A percentile compares a stretch with the other conserved stretches of the same genome.
These are phyloP conservation scores for Pleurotus sapidus DNA, from an alignment of 768 basidiomycete genomes.

Conservation along the genomic window DNA sequence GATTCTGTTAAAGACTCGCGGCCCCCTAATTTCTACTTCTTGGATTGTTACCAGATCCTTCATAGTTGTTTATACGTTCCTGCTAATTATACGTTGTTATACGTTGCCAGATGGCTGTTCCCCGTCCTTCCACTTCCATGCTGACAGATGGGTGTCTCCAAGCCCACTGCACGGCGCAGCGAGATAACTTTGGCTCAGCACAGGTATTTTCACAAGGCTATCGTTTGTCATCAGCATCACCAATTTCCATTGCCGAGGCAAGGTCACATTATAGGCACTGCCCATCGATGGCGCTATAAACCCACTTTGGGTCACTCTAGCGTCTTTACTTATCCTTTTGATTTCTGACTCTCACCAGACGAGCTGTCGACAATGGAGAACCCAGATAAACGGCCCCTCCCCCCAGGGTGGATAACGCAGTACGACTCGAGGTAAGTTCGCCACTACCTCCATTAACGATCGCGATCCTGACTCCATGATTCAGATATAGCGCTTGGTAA, in stretches of 20 bases:
- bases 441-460: conserved; percentile 19
- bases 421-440: conserved; percentile 62
- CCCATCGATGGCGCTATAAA: conserved; percentile 8
- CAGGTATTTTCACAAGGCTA: conserved; percentile 1
- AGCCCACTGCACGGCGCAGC: not conserved
- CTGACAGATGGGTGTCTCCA: too few relatives aligned
- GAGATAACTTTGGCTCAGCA: not conserved
- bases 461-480: conserved; percentile 12
- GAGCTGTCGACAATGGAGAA: conserved; percentile 25
- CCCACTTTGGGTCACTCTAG: conserved; percentile 4
- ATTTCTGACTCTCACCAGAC: conserved; percentile 11
- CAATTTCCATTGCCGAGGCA: not conserved
- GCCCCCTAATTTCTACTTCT: not conserved
- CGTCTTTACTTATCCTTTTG: conserved; percentile 6
- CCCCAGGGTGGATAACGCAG: conserved; percentile 40
- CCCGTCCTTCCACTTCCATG: not conserved
- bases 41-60: not conserved
- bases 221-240: not conserved
- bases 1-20: not conserved
- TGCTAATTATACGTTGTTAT: conserved; percentile 4
- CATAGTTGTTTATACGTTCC: not conserved
- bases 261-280: conserved; percentile 8
- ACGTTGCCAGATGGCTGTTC: not conserved
- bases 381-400: conserved; percentile 37
- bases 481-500: conserved; percentile 2